Base-by-base conservation (phyloP, 139 green algal genomes). In the Trebouxia sp. region DNA sequence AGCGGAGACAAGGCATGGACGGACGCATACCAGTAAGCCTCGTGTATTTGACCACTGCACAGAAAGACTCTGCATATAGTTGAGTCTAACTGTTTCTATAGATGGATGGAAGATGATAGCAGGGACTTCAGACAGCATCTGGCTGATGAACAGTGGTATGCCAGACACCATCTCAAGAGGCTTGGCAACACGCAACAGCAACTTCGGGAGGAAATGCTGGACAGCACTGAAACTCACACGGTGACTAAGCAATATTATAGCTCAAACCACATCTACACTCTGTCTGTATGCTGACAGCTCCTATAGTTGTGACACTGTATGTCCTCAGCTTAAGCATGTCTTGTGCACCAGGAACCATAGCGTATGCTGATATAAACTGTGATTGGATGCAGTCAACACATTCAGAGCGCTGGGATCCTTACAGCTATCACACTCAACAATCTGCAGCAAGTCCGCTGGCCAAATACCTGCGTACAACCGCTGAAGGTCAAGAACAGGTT, bases 101-200 rank as follows among this genome's bases (percentile, higher is more conserved):
- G 69, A 24, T 77, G 69, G 69, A 77, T 77, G 69, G 69, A 77
- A 35, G 26, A 20, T 24, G 39, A 8, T n/a, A 14, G 24, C 39
- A 32, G n/a, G 39, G 69, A 15, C 11, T 51, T 77, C 9, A 6
- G 24, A 17, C n/a, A 77, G 26, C 20, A 77, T 15, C 41, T 77
- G 26, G n/a, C 6, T 37, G 11, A 30, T 14, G 69, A 77, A 9
- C 41, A 39, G 39, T 11, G 10, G 24, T 77, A 77, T 41, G 69
- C 39, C 35, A 20, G 39, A 26, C 41, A 77, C 24, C n/a, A 39
- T 39, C 24, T 77, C 26, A 15, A 56, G 41, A 22, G n/a, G n/a
- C 41, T 9, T 77, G 24, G 69, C 41, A 77, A 41, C 41, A 38
- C 22, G n/a, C 30, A 28, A 17, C 7, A 35, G 39, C 42, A 38